phyloP scores from a whole-genome alignment of 2,329 filamentous ascomycete species.

The Geoglossum cookeanum region DNA sequence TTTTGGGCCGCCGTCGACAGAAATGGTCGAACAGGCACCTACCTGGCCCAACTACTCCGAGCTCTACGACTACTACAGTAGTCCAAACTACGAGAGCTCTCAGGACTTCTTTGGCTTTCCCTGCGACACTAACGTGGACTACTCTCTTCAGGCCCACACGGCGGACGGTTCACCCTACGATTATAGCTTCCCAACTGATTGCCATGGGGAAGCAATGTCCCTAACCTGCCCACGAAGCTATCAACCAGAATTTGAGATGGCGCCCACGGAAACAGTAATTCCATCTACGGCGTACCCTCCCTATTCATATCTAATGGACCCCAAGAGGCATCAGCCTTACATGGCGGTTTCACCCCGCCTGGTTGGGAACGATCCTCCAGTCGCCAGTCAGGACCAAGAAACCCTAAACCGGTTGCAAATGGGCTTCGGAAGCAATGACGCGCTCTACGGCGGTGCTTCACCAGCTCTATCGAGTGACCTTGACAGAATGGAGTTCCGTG shows the following conservation, averaged over 20 bases:
- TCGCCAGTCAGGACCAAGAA: not conserved
- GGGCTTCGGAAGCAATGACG: not conserved
- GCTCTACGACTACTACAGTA: not conserved
- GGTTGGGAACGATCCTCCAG: too few relatives aligned
- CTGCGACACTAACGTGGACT: not conserved
- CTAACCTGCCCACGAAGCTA: slow-evolving; percentile 4
- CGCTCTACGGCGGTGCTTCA: not conserved
- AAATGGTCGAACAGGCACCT: not conserved
- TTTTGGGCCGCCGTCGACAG: not conserved
- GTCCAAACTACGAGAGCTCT: not conserved
- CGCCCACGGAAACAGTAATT: not conserved
- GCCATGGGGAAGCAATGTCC: not conserved
- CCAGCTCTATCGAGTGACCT: not conserved
- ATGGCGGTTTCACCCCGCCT: not conserved
- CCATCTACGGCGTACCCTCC: not conserved
- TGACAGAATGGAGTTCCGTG: not conserved
- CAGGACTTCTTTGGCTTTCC: not conserved
- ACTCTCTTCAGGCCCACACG: not conserved
- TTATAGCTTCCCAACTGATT: slow-evolving; percentile 3
- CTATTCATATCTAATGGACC: slow-evolving; percentile 2
- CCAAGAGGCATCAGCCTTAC: not conserved
- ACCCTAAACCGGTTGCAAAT: not conserved
- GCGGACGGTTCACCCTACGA: not conserved
- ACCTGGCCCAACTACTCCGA: not conserved
- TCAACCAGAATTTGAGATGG: not conserved